Evolutionary conservation across 345 rosid genomes (phyloP).

Genomic region (Rhizophora apiculata): DNA sequence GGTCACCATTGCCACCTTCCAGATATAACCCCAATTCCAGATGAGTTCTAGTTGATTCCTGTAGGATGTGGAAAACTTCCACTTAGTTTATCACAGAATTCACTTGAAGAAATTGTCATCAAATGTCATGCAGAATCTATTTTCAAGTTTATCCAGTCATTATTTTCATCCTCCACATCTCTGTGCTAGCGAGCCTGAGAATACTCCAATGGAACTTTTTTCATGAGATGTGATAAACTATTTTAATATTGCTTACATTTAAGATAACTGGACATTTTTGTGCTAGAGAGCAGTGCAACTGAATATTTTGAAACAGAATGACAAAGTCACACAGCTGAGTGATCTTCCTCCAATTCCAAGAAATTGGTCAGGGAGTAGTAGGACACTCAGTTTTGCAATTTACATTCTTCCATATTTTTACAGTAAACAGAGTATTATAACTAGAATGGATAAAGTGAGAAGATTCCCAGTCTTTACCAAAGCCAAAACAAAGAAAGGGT

Average conservation of each 20-base stretch:
- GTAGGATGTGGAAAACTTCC: constrained; percentile 17
- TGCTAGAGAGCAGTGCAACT: no score
- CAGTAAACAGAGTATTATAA: background rate
- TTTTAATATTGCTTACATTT: no score
- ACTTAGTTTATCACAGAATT: background rate
- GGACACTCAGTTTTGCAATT: no score
- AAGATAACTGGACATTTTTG: no score
- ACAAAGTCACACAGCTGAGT: background rate
- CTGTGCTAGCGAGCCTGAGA: no score
- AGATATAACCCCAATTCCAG: constrained; percentile 56
- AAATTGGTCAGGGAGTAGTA: background rate
- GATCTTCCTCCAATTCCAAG: background rate
- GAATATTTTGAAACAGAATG: no score
- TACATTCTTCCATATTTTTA: background rate
- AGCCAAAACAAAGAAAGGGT: background rate
- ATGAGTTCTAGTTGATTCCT: constrained; percentile 46
- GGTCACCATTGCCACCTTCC: constrained; percentile 39
- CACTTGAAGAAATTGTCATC: background rate
- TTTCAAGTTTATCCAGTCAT: background rate
- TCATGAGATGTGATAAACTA: background rate
- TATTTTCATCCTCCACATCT: no score
- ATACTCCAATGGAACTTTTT: background rate
- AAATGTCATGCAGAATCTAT: background rate
- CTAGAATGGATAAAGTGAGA: background rate
- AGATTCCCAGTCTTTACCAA: background rate